phyloP scores from a whole-genome alignment of 2,329 filamentous ascomycete species.

The Hymenoscyphus occultus region DNA sequence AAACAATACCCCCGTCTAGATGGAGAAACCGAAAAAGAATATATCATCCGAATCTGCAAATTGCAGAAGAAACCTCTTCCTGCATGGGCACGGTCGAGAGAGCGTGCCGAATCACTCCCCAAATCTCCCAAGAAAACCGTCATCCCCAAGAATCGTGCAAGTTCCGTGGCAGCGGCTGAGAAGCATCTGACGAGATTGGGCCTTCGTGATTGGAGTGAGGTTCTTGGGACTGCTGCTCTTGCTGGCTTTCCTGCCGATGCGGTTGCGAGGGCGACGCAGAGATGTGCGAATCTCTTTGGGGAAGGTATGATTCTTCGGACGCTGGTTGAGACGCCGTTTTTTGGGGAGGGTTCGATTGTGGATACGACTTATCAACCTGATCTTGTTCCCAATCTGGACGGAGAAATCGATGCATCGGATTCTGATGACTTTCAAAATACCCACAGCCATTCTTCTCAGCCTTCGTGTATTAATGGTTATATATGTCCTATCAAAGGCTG shows the following conservation, averaged over 20 bases:
- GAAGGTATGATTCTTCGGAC: slow-evolving; percentile 59
- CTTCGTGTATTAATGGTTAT: neutral
- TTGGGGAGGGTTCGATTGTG: slow-evolving; percentile 13
- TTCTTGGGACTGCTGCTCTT: slow-evolving; percentile 74
- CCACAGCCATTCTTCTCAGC: neutral
- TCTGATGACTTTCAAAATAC: slow-evolving; percentile 5
- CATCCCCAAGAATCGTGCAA: slow-evolving; percentile 14
- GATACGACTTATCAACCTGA: slow-evolving; percentile 30
- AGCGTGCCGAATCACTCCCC: slow-evolving; percentile 3
- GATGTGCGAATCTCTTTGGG: slow-evolving; percentile 74
- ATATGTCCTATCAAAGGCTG: slow-evolving; percentile 42
- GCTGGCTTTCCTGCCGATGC: slow-evolving; percentile 65
- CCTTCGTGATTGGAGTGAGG: slow-evolving; percentile 74
- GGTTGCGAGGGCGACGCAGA: slow-evolving; percentile 65
- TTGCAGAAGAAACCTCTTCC: slow-evolving; percentile 41
- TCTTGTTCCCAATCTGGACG: slow-evolving; percentile 22
- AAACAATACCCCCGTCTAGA: slow-evolving; percentile 30
- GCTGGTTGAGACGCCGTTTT: slow-evolving; percentile 24
- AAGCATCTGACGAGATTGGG: slow-evolving; percentile 21
- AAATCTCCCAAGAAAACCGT: slow-evolving; percentile 10
- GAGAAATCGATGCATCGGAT: neutral
- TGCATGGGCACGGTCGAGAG: slow-evolving; percentile 30
- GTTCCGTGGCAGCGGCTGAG: slow-evolving; percentile 12
- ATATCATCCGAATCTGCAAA: slow-evolving; percentile 47
- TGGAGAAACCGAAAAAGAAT: slow-evolving; percentile 42